A percentile compares a stretch with the other conserved stretches of the same genome.
These are phyloP conservation scores for Chaetomium sp. DNA, from an alignment of 2,329 filamentous ascomycete species.

Conservation along the genomic window DNA sequence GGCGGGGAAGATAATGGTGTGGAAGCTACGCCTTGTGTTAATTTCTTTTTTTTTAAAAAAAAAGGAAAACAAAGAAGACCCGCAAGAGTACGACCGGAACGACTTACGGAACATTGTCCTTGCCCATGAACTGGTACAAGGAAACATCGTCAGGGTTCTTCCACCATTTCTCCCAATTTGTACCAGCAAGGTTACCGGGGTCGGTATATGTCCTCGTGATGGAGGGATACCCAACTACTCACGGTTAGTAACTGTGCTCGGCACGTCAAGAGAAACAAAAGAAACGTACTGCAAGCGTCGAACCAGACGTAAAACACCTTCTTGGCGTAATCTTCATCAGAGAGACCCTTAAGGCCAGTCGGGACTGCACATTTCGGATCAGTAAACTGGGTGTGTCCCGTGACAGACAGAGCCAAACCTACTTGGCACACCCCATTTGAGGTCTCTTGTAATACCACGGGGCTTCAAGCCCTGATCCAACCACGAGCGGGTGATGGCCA, in stretches of 20 bases:
- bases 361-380: conserved; percentile 33
- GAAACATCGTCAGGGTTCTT: conserved; percentile 79
- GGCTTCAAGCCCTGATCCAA: conserved; percentile 76
- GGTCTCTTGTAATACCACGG: conserved; percentile 83
- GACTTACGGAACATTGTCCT: conserved; percentile 59
- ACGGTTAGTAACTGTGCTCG: conserved; percentile 1
- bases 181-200: conserved; percentile 36
- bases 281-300: conserved; percentile 57
- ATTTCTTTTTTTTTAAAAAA: no score
- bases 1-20: conserved; percentile 85
- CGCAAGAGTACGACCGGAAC: not conserved
- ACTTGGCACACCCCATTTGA: conserved; percentile 72
- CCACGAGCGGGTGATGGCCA: conserved; percentile 74
- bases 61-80: no score
- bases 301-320: conserved; percentile 73
- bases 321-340: conserved; percentile 47
- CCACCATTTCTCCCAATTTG: conserved; percentile 93
- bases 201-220: conserved; percentile 86
- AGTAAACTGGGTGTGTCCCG: not conserved
- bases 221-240: conserved; percentile 71
- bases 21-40: conserved; percentile 53
- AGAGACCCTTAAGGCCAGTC: conserved; percentile 41
- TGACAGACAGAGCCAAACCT: conserved; percentile 3
- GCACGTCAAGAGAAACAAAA: not conserved
- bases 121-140: conserved; percentile 94